A percentile compares a stretch with the other conserved stretches of the same genome.
Conservation (phyloP, 1,284 basidiomycete species). For the Marasmius oreades region DNA sequence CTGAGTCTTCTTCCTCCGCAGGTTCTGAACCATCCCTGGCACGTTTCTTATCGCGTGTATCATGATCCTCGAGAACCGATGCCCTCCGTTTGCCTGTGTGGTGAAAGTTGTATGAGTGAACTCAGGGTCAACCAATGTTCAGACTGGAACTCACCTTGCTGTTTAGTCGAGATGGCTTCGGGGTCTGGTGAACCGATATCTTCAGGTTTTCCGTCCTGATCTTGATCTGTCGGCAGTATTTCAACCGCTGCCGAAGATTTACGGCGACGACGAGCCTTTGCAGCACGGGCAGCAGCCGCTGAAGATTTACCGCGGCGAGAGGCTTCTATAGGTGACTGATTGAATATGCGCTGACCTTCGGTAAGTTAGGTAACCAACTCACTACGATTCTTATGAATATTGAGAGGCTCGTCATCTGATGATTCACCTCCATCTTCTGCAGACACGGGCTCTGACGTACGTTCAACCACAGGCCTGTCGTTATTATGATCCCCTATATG, state of each 20-base stretch:
- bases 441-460: constrained; percentile 25
- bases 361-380: constrained; percentile 14
- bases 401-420: constrained; percentile 28
- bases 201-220: constrained; percentile 20
- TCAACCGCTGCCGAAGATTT: constrained; percentile 20
- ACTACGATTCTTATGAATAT: constrained; percentile 29
- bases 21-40: constrained; percentile 66
- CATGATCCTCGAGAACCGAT: constrained; percentile 48
- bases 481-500: background rate
- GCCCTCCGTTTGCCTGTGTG: constrained; percentile 65
- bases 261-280: constrained; percentile 26
- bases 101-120: background rate
- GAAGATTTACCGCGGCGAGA: background rate
- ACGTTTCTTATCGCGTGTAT: constrained; percentile 58
- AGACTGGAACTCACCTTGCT: constrained; percentile 6
- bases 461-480: constrained; percentile 6
- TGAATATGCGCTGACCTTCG: background rate
- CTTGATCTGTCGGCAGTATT: constrained; percentile 9
- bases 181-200: constrained; percentile 12
- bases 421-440: constrained; percentile 22
- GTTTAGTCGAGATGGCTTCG: constrained; percentile 3
- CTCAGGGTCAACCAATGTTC: background rate
- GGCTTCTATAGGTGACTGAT: background rate
- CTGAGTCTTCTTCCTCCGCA: constrained; percentile 59
- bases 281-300: background rate